Evolutionary conservation across 1,139 yeast genomes (phyloP), one percentile per base, ranked within the genome.

Genomic region (Yamadazyma dushanensis): DNA sequence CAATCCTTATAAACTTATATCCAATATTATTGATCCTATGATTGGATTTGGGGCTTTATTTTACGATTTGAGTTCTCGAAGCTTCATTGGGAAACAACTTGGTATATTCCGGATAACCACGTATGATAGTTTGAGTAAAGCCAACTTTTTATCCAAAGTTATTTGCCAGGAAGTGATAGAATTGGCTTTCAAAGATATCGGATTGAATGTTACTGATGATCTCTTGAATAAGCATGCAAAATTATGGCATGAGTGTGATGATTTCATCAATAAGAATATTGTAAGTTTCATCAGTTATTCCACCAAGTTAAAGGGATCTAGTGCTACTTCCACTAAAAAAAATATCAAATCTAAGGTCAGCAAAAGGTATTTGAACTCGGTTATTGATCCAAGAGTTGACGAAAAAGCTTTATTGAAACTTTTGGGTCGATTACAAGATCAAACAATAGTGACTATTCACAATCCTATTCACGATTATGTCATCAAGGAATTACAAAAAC

Each of bases 381-480:
- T 66, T 19, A 66, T 64, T 5, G 75, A 70, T 29, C 56, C 66
- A 21, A 57, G 66, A 49, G 62, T 71, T 4, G 69, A 58, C 39
- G 76, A 70, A 41, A 57, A 59, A 36, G 73, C 76, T 1, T 59
- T 77, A 53, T 62, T 76, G 34, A 75, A 73, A 46, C 51, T 77
- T 19, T 49, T 77, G 13, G 82, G 82, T 3, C 54, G 77, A 31
- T 48, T 67, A 31, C 72, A 70, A 37, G 75, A 70, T 39, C 81
- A 76, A 50, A 59, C 59, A 2, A 59, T 52, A 41, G 69, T 54
- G 57, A 67, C 63, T n/a, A 56, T 84, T 10, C 75, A 73, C 47
- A 88, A 83, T 54, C 94, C 92, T 0, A 67, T 83, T 26, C 88
- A 83, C 55, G 86, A 80, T 41, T 80, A 74, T 50, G 78, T 83